Evolutionary conservation across 2,329 filamentous ascomycete genomes (phyloP).

Genomic region (Microcyclosporella mali): DNA sequence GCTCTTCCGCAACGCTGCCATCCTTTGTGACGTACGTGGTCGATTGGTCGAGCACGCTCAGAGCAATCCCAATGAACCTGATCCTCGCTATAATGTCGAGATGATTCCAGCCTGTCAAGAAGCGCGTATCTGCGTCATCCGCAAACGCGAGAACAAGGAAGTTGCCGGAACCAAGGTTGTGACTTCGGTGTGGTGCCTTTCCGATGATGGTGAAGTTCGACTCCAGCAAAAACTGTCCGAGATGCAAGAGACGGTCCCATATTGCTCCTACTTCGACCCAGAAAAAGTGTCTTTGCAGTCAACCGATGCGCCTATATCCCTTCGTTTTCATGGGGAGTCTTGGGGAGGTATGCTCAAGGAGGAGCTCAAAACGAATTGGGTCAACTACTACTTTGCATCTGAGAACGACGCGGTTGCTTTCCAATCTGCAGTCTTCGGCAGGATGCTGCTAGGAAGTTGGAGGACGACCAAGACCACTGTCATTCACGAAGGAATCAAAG

Average conservation of each 20-base stretch:
- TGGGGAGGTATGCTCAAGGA: slow-evolving; percentile 32
- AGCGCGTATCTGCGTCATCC: slow-evolving; percentile 39
- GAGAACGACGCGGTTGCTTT: slow-evolving; percentile 34
- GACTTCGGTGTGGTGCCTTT: slow-evolving; percentile 42
- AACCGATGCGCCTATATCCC: slow-evolving; percentile 28
- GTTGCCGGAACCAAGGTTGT: slow-evolving; percentile 34
- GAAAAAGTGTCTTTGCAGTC: slow-evolving; percentile 39
- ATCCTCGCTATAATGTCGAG: slow-evolving; percentile 34
- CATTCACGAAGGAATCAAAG: slow-evolving; percentile 38
- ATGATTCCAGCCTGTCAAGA: slow-evolving; percentile 35
- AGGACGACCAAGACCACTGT: slow-evolving; percentile 41
- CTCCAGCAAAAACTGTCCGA: slow-evolving; percentile 41
- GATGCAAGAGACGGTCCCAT: slow-evolving; percentile 38
- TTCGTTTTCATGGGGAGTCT: slow-evolving; percentile 36
- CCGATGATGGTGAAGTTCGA: slow-evolving; percentile 37
- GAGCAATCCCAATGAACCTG: slow-evolving; percentile 31
- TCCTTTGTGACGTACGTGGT: slow-evolving; percentile 40
- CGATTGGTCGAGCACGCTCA: slow-evolving; percentile 39
- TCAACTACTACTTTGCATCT: slow-evolving; percentile 39
- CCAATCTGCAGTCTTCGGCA: slow-evolving; percentile 43
- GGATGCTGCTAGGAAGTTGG: slow-evolving; percentile 38
- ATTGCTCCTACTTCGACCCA: slow-evolving; percentile 40
- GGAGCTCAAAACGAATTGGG: slow-evolving; percentile 38
- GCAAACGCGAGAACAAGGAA: slow-evolving; percentile 36
- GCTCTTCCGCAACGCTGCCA: slow-evolving; percentile 40